Evolutionary conservation across 768 basidiomycete species (phyloP), one percentile per base, ranked within the genome.

Genomic region (Hygrocybe punicea): DNA sequence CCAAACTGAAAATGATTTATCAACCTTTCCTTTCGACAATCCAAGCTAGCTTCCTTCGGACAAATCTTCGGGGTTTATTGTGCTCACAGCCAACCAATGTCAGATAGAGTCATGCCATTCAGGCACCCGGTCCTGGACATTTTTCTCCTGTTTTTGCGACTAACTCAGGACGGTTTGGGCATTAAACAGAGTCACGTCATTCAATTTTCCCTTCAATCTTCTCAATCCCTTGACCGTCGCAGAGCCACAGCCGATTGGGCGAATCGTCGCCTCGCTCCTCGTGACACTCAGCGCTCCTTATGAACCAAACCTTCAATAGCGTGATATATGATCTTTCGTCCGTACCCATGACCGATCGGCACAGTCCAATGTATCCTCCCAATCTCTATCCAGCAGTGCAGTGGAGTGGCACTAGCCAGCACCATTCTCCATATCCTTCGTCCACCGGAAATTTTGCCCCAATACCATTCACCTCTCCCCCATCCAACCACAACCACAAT

Each of bases 321-420:
- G n/a, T 47, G 29, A 33, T 19, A 36, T 40, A 25, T 50, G 39
- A 24, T 39, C 25, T 35, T 50, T 51, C 42, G 48, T 56, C 49
- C 40, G 36, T 16, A 53, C 25, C 56, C 56, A 61, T 61, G 60
- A 51, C 57, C 51, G 60, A 61, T 54, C 60, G 60, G 39, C 47
- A 50, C 29, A 34, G 48, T 51, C 55, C 59, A 14, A 51, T 58
- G 57, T 61, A 58, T 47, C 37, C 45, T 39, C 34, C 60, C 49
- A 72, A 78, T 64, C 69, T 53, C 29, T 68, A 71, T 62, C 61
- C 75, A 52, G 58, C 71, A 45, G 60, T 57, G 46, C 71, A 77
- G 42, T 79, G 77, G 76, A 71, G 62, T 59, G 58, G 61, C 44
- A 61, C 55, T 40, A 59, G 67, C 46, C 37, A 55, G 34, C 40